Percentiles rank a stretch among this genome's conserved stretches.
phyloP scores from a whole-genome alignment of 208 protist genomes.

The Trypanosoma boissoni region DNA sequence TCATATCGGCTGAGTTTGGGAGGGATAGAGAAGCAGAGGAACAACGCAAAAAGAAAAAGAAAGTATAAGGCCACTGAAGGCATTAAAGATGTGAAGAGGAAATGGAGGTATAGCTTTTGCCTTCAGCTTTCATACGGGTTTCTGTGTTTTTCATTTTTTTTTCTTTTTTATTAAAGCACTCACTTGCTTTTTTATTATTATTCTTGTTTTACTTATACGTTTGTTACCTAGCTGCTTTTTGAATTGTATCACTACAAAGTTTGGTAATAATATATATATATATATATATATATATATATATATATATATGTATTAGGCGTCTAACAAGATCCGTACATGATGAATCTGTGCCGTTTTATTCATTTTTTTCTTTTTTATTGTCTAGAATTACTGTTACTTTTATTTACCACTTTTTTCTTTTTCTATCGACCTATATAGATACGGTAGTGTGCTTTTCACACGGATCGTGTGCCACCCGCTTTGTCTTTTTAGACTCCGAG shows the following conservation, averaged over 20 bases:
- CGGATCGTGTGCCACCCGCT: no score
- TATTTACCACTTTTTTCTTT: constrained; percentile 9
- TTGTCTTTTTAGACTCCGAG: no score
- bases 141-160: not conserved
- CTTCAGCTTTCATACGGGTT: constrained; percentile 6
- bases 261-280: constrained; percentile 3
- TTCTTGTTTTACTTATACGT: constrained; percentile 16
- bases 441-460: not conserved
- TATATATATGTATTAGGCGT: constrained; percentile 18
- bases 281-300: constrained; percentile 22
- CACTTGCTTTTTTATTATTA: constrained; percentile 8
- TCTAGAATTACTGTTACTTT: no score
- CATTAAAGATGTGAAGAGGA: constrained; percentile 1
- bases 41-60: constrained; percentile 7
- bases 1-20: no score
- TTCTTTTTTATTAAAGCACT: constrained; percentile 16
- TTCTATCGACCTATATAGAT: not conserved
- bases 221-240: not conserved
- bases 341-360: not conserved
- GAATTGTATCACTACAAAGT: not conserved
- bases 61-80: not conserved
- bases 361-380: constrained; percentile 8
- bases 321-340: constrained; percentile 1
- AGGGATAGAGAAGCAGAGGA: constrained; percentile 16
- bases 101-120: not conserved